Conservation (phyloP, 176 grass and related monocot species). For the Dactylis glomerata region DNA sequence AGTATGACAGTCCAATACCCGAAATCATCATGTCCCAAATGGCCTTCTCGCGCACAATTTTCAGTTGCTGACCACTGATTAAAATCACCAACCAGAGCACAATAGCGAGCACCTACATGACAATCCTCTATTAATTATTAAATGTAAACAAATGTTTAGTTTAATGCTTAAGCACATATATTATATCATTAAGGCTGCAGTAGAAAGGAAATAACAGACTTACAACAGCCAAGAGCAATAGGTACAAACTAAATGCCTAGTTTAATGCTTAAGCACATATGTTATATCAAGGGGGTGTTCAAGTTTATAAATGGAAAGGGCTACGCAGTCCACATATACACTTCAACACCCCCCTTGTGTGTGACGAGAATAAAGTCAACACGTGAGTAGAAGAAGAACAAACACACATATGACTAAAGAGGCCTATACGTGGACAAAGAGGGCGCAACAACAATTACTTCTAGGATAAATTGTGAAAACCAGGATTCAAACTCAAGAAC, state of each 20-base stretch:
- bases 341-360: too few species aligned
- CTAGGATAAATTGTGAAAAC: too few species aligned
- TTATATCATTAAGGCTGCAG: neutral
- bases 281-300: too few species aligned
- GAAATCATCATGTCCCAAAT: conserved; percentile 96
- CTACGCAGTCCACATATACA: too few species aligned
- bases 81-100: conserved; percentile 89
- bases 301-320: too few species aligned
- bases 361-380: too few species aligned
- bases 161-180: conserved; percentile 5
- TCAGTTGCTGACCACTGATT: conserved; percentile 72
- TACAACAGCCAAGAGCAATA: neutral
- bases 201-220: neutral
- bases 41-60: conserved; percentile 82
- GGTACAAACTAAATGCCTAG: neutral
- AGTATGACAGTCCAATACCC: conserved; percentile 91
- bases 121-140: conserved; percentile 26
- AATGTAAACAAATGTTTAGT: conserved; percentile 16
- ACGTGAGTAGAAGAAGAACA: too few species aligned
- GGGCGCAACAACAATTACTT: too few species aligned
- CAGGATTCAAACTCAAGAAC: too few species aligned
- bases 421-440: too few species aligned
- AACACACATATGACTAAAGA: too few species aligned
- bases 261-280: too few species aligned
- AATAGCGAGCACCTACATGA: conserved; percentile 76